These are phyloP conservation scores for Colletotrichum tamarilloi DNA, from an alignment of 2,329 filamentous ascomycete species.

Conservation along the genomic window DNA sequence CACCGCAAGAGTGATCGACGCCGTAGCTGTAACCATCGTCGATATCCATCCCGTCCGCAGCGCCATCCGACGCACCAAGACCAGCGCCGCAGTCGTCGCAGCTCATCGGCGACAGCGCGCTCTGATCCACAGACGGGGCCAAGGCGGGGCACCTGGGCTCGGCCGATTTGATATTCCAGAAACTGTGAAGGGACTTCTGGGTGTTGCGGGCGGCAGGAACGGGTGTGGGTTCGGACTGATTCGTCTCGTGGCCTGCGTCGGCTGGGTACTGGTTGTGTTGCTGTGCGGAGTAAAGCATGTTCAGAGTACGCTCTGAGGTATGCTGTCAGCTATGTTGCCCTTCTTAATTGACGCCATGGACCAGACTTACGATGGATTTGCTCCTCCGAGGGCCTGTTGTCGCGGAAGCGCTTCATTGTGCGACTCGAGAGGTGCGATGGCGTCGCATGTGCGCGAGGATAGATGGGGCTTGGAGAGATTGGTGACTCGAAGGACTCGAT, in stretches of 20 bases:
- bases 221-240: conserved; percentile 29
- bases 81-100: conserved; percentile 66
- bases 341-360: background rate
- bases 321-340: background rate
- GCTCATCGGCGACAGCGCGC: conserved; percentile 43
- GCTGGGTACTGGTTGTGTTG: conserved; percentile 42
- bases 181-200: conserved; percentile 68
- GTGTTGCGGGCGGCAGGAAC: conserved; percentile 28
- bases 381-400: conserved; percentile 67
- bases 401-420: conserved; percentile 70
- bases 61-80: conserved; percentile 36
- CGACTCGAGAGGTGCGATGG: conserved; percentile 64
- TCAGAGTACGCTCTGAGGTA: conserved; percentile 64
- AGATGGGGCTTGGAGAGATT: conserved; percentile 41
- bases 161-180: conserved; percentile 66
- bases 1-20: conserved; percentile 53
- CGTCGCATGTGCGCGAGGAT: conserved; percentile 43
- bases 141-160: conserved; percentile 45
- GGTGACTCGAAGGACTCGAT: conserved; percentile 47
- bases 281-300: conserved; percentile 68
- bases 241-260: conserved; percentile 34
- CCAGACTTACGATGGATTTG: conserved; percentile 64
- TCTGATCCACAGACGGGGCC: conserved; percentile 71
- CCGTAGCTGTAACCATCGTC: conserved; percentile 43
- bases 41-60: conserved; percentile 51